A percentile compares a stretch with the other conserved stretches of the same genome.
Conservation (phyloP, 306 rosid species). For the Lupinus albus region DNA sequence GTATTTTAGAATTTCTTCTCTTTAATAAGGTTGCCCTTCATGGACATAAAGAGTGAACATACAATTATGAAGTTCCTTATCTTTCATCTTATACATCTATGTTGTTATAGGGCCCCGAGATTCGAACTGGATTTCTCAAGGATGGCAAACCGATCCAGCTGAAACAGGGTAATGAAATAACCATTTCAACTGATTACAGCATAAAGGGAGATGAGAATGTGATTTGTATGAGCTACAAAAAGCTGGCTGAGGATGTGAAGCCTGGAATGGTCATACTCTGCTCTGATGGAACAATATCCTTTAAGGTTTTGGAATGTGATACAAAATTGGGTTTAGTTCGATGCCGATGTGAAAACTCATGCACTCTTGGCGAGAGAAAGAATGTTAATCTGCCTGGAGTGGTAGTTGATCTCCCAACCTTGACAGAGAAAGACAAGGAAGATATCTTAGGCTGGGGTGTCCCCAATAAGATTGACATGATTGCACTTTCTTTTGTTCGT, state of each 20-base stretch:
- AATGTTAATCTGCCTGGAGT: conserved; percentile 97
- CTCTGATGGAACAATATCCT: conserved; percentile 93
- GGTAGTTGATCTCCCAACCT: conserved; percentile 89
- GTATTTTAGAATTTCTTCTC: neutral
- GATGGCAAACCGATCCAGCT: conserved; percentile 81
- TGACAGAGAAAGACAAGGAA: conserved; percentile 91
- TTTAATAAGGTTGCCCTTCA: neutral
- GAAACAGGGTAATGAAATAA: conserved; percentile 76
- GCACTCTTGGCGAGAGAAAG: conserved; percentile 92
- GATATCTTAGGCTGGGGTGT: conserved; percentile 87
- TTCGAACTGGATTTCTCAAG: conserved; percentile 95
- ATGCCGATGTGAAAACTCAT: conserved; percentile 92
- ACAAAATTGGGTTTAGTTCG: conserved; percentile 60
- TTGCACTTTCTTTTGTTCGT: conserved; percentile 93
- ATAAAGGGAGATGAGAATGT: conserved; percentile 79
- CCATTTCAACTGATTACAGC: conserved; percentile 82
- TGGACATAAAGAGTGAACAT: conserved; percentile 1
- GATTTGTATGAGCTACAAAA: conserved; percentile 94
- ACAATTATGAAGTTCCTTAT: neutral
- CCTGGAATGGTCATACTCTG: conserved; percentile 91
- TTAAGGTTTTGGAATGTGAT: conserved; percentile 74
- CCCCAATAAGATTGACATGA: conserved; percentile 91
- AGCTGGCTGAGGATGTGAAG: conserved; percentile 85
- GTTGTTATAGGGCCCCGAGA: conserved; percentile 84
- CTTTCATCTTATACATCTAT: conserved; percentile 7